These are phyloP conservation scores for Nyctanthes arbortristis DNA, from an alignment of 257 asterid genomes.

Conservation along the genomic window DNA sequence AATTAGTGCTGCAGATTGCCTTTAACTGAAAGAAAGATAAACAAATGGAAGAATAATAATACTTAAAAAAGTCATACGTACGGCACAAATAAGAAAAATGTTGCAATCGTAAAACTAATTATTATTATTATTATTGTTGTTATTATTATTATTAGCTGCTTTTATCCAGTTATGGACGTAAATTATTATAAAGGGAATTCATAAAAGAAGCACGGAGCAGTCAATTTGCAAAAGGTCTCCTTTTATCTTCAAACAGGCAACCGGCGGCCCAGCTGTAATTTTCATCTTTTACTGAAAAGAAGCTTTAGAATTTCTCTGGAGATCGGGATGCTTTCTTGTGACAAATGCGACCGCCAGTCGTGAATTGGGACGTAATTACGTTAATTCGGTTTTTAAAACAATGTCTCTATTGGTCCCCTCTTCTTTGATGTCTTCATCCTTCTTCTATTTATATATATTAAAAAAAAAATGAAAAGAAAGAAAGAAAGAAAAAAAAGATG, in stretches of 20 bases:
- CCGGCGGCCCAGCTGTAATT: conserved; percentile 43
- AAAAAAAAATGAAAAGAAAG: too few species aligned
- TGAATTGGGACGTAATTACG: conserved; percentile 27
- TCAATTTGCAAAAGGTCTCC: conserved; percentile 36
- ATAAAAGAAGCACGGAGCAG: conserved; percentile 36
- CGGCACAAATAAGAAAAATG: too few species aligned
- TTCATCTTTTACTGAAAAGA: conserved; percentile 22
- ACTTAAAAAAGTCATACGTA: too few species aligned
- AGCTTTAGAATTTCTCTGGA: conserved; percentile 28
- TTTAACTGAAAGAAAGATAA: too few species aligned
- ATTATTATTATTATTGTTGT: too few species aligned
- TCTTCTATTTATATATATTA: too few species aligned
- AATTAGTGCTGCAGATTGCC: too few species aligned
- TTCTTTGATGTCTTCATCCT: too few species aligned
- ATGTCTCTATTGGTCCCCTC: conserved; percentile 11
- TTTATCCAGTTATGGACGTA: conserved; percentile 6
- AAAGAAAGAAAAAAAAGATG: too few species aligned
- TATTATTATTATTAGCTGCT: too few species aligned
- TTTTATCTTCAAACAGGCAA: conserved; percentile 23
- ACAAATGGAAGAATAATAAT: too few species aligned
- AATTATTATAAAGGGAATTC: conserved; percentile 31
- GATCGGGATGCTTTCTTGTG: conserved; percentile 6
- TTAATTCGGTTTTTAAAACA: conserved; percentile 2
- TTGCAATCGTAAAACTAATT: too few species aligned
- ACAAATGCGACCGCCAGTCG: conserved; percentile 3